Evolutionary conservation across 208 protist genomes (phyloP).

Genomic region (Leishmania braziliensis): DNA sequence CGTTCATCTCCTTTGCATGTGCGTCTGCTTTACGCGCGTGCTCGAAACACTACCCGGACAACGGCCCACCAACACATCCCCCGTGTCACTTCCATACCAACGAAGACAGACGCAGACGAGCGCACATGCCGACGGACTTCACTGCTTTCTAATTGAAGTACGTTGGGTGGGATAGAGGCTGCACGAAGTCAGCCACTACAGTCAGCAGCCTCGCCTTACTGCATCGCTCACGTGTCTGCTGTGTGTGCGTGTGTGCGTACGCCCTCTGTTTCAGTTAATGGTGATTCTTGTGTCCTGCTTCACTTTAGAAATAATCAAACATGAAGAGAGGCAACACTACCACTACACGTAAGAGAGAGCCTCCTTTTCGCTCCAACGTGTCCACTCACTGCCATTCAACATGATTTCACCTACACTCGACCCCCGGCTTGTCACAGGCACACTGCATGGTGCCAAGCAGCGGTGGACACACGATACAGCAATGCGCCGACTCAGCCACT

Average conservation of each 20-base stretch:
- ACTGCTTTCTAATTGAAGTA: background rate
- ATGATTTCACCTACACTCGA: background rate
- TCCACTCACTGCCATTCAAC: background rate
- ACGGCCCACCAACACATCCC: background rate
- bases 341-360: background rate
- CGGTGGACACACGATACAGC: background rate
- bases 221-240: background rate
- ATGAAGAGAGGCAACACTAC: background rate
- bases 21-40: background rate
- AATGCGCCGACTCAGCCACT: background rate
- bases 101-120: background rate
- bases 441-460: background rate
- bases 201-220: background rate
- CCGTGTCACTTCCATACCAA: background rate
- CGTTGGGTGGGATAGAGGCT: background rate
- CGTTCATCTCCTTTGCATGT: background rate
- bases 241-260: background rate
- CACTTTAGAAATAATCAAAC: background rate
- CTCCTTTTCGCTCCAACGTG: background rate
- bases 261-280: background rate
- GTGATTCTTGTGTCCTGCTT: background rate
- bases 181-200: background rate
- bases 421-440: background rate
- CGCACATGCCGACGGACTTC: background rate
- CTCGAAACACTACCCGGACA: background rate